Evolutionary conservation across 176 grass and related monocot genomes (phyloP).

Genomic region (Oryza australiensis): DNA sequence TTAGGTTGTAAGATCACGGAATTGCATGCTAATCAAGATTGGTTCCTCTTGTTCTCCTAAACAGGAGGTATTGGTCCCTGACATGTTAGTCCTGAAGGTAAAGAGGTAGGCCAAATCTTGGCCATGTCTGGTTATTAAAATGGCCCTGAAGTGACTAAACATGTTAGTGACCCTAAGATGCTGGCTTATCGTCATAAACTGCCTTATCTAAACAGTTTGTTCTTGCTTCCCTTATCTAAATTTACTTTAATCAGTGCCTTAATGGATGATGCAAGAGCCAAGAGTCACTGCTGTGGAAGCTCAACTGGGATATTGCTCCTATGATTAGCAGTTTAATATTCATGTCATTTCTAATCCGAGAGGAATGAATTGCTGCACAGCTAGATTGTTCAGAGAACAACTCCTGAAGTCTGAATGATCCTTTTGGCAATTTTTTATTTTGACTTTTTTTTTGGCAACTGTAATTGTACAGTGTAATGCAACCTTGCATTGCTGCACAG

Average conservation of each 20-base stretch:
- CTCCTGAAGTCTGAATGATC: not conserved
- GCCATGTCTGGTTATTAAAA: conserved; percentile 33
- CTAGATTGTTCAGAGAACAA: conserved; percentile 24
- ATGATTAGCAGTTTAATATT: conserved; percentile 21
- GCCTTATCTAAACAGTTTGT: conserved; percentile 29
- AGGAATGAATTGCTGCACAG: conserved; percentile 26
- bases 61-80: not conserved
- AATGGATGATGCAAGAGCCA: conserved; percentile 22
- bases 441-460: not conserved
- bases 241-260: conserved; percentile 29
- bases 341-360: conserved; percentile 24
- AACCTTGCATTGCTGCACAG: not conserved
- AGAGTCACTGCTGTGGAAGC: conserved; percentile 5
- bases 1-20: not conserved
- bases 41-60: conserved; percentile 32
- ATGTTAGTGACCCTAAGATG: conserved; percentile 51
- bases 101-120: conserved; percentile 36
- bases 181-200: conserved; percentile 43
- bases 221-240: conserved; percentile 16
- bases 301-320: conserved; percentile 24
- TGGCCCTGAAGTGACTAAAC: conserved; percentile 42
- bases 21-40: conserved; percentile 43
- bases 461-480: not conserved
- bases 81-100: not conserved
- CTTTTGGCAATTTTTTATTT: not conserved